Evolutionary conservation across 1,284 basidiomycete genomes (phyloP), one percentile per base, ranked within the genome.

Genomic region (Cutaneotrichosporon mucoides): DNA sequence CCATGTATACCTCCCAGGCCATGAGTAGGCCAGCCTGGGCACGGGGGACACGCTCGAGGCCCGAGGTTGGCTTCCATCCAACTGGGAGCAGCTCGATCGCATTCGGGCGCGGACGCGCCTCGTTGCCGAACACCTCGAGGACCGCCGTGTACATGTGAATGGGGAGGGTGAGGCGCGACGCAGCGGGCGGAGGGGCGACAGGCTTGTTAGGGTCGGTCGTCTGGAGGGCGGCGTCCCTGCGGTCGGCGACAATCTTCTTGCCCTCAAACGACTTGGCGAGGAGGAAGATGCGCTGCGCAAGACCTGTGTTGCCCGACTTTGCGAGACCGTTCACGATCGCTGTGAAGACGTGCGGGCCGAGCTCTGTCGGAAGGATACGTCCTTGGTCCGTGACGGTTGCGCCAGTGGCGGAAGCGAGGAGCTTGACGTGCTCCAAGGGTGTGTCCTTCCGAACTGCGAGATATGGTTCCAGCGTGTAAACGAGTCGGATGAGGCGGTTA

Each of bases 271-370:
- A 57, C 33, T 60, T 45, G 6, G 70, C 72, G 10, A 72, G 53
- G 4, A 37, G 41, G 58, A 61, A 74, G 2, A 76, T 59, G 10
- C 73, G 63, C 53, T 74, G 71, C 3, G 69, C 72, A 0, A 76
- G 60, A 6, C 67, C 67, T 0, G 65, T 67, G 16, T 66, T 60
- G 8, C 69, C 69, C 2, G 60, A 52, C 48, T 73, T 68, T 13
- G 64, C 63, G 1, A 75, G 53, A 0, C 60, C 70, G 3, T 57
- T 50, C 2, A 75, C 38, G 6, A 76, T 55, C 8, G 65, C 60
- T 1, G 61, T 35, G 48, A 69, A 74, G 0, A 73, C 50, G 5
- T 51, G 16, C 11, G 65, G 58, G 6, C 62, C 45, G n/a, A 72
- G 54, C 0, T 47, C 36, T 11, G 59, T 38, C 9, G 66, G 60